A percentile compares a stretch with the other conserved stretches of the same genome.
phyloP scores from a whole-genome alignment of 164 flowering plant species.

The Nymphaea colorata region DNA sequence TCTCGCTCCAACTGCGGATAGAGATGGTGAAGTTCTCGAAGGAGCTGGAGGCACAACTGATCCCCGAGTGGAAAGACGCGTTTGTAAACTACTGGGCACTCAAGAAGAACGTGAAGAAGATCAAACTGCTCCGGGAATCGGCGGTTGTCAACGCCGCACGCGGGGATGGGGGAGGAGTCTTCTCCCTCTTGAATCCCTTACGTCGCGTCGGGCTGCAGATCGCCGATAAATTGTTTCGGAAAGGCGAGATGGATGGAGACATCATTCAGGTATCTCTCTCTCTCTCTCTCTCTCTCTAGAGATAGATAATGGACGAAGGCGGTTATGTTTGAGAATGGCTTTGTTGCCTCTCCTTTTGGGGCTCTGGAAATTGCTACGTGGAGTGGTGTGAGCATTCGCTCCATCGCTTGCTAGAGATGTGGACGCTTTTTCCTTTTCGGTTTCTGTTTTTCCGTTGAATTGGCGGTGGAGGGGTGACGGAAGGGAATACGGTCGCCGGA shows the following conservation, averaged over 20 bases:
- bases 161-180: not conserved
- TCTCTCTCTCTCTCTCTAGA: no score
- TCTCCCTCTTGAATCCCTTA: conserved; percentile 52
- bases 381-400: not conserved
- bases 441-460: not conserved
- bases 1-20: no score
- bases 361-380: not conserved
- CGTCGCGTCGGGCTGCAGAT: conserved; percentile 17
- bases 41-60: conserved; percentile 90
- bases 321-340: not conserved
- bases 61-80: conserved; percentile 96
- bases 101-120: conserved; percentile 74
- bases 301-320: not conserved
- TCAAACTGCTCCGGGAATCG: conserved; percentile 25
- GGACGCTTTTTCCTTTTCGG: not conserved
- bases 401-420: not conserved
- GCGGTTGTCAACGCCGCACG: not conserved
- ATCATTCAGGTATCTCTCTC: conserved; percentile 27
- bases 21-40: conserved; percentile 97
- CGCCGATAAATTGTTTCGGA: conserved; percentile 3
- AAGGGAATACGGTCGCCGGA: conserved; percentile 30
- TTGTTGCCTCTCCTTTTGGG: not conserved
- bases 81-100: conserved; percentile 89
- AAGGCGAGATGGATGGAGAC: conserved; percentile 4
- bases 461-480: not conserved